These are phyloP conservation scores for Candida krabiensis DNA, from an alignment of 805 yeast species.

Conservation along the genomic window DNA sequence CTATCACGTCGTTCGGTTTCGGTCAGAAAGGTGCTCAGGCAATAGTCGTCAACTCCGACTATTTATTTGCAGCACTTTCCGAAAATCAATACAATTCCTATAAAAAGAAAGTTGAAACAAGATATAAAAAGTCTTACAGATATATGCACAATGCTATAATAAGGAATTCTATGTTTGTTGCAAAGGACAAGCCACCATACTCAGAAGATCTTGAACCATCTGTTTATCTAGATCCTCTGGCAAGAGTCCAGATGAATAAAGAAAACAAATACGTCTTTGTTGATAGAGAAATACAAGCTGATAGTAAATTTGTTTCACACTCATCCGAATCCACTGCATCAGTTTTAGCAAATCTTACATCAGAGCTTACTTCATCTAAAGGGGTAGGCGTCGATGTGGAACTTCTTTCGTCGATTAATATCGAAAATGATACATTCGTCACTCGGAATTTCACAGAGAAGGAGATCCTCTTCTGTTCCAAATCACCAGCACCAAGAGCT, in stretches of 20 bases:
- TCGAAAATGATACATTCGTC: constrained; percentile 86
- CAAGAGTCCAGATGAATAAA: constrained; percentile 52
- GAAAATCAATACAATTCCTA: constrained; percentile 71
- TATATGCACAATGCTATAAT: constrained; percentile 95
- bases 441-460: constrained; percentile 85
- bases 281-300: constrained; percentile 50
- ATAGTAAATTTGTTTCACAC: constrained; percentile 41
- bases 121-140: constrained; percentile 89
- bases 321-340: constrained; percentile 61
- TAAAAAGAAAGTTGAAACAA: constrained; percentile 63
- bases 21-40: constrained; percentile 99
- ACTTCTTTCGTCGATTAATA: constrained; percentile 74
- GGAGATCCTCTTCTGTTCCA: constrained; percentile 77
- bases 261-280: constrained; percentile 47
- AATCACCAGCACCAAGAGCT: constrained; percentile 77
- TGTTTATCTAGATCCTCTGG: constrained; percentile 95
- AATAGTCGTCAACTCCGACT: constrained; percentile 87
- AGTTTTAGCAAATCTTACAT: constrained; percentile 57
- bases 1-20: constrained; percentile 96
- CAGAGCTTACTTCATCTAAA: constrained; percentile 45
- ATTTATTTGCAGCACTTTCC: constrained; percentile 81
- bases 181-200: constrained; percentile 94
- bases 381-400: constrained; percentile 98
- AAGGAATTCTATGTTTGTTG: constrained; percentile 85
- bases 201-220: constrained; percentile 80